These are phyloP conservation scores for Ascochyta pisi DNA, from an alignment of 2,329 filamentous ascomycete genomes.

Conservation along the genomic window DNA sequence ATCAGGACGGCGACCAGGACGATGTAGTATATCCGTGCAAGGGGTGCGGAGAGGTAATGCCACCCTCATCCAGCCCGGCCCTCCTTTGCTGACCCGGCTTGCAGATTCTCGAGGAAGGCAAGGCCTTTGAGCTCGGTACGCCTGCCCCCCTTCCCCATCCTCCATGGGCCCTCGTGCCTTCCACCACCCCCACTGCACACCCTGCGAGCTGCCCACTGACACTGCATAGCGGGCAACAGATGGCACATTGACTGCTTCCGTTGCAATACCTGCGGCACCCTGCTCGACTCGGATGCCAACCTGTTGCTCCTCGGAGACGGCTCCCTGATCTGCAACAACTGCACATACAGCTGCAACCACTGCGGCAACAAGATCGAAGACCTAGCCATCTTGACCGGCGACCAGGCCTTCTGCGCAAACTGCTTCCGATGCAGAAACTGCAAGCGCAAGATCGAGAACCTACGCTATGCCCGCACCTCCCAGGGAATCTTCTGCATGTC, in stretches of 20 bases:
- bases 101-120: constrained; percentile 96
- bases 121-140: constrained; percentile 95
- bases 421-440: constrained; percentile 98
- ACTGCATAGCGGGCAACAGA: constrained; percentile 78
- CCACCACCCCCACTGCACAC: constrained; percentile 5
- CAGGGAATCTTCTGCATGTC: constrained; percentile 99
- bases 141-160: constrained; percentile 23
- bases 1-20: constrained; percentile 52
- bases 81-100: constrained; percentile 28
- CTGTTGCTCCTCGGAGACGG: constrained; percentile 95
- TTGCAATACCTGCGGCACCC: constrained; percentile 92
- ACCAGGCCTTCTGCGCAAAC: constrained; percentile 96
- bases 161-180: constrained; percentile 3
- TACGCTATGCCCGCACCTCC: constrained; percentile 95
- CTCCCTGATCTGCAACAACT: constrained; percentile 98
- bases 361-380: constrained; percentile 99
- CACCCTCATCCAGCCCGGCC: not conserved
- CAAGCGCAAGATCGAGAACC: constrained; percentile 98
- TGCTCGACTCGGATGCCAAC: constrained; percentile 98
- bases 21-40: constrained; percentile 68
- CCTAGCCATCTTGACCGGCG: constrained; percentile 93
- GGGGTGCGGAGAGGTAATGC: constrained; percentile 60
- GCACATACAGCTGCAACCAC: constrained; percentile 97
- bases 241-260: constrained; percentile 99
- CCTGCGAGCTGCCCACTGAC: constrained; percentile 32